Conservation (phyloP, 305 asterid species). For the Plantago coronopus region DNA sequence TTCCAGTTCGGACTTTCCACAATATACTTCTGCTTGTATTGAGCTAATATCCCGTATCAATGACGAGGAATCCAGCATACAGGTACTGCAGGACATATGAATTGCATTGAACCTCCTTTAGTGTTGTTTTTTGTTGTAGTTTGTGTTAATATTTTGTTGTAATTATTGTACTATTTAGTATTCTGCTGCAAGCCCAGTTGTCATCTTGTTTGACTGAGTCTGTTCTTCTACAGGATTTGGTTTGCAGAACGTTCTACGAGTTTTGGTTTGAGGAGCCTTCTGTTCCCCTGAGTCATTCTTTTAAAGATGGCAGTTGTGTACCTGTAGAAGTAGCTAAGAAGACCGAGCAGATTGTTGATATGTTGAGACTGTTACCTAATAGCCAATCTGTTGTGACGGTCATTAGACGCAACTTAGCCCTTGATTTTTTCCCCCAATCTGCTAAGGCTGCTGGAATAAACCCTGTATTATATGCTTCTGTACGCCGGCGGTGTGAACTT, state of each 20-base stretch:
- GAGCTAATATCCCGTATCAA: constrained; percentile 88
- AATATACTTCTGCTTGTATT: constrained; percentile 69
- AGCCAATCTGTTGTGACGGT: constrained; percentile 78
- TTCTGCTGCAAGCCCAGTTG: neutral
- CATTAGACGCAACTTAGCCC: constrained; percentile 78
- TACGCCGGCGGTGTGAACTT: constrained; percentile 92
- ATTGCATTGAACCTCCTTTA: too few species aligned
- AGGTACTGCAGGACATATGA: constrained; percentile 46
- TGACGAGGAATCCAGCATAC: constrained; percentile 97
- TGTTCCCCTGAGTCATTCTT: constrained; percentile 50
- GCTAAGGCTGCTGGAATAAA: constrained; percentile 97
- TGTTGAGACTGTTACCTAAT: constrained; percentile 74
- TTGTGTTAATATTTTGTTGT: too few species aligned
- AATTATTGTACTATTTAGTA: too few species aligned
- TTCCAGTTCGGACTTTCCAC: constrained; percentile 66
- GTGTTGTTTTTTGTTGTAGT: too few species aligned
- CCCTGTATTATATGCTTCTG: constrained; percentile 89
- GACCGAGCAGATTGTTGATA: constrained; percentile 94
- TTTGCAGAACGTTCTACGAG: constrained; percentile 97
- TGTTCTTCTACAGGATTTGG: constrained; percentile 68
- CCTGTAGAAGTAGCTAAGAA: constrained; percentile 88
- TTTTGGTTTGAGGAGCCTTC: constrained; percentile 99
- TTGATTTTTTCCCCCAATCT: constrained; percentile 98
- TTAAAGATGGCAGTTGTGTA: constrained; percentile 89
- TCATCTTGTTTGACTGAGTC: constrained; percentile 19